Evolutionary conservation across 257 asterid genomes (phyloP), one percentile per base, ranked within the genome.

Genomic region (Solanum pinnatisectum): DNA sequence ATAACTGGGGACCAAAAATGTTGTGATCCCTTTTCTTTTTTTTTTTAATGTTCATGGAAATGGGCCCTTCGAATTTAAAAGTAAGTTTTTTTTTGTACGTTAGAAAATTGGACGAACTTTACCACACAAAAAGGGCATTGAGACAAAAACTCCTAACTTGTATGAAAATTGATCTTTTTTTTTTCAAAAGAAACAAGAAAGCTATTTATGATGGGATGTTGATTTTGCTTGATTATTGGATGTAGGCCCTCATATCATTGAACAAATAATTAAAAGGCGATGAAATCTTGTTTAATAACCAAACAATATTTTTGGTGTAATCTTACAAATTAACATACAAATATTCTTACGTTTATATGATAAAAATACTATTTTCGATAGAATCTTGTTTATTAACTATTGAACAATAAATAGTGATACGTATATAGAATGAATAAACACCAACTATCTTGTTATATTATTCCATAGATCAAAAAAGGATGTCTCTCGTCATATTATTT

Each of bases 41-140:
- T 49, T 49, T 18, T 52, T 52, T 42, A 16, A 13, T 37, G 7
- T 56, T 84, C 70, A 52, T 37, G 63, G 60, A 84, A n/a, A 78
- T 88, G 91, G 91, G 85, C 83, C 91, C 86, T 8, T 14, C 22
- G 14, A n/a, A 42, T 37, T 71, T 39, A 25, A 44, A 79, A 49
- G 86, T 27, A 70, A 7, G 25, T 13, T 35, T 8, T 90, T 89
- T 91, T 91, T 74, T 60, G 92, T 89, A 92, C 94, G 93, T 92
- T 91, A 87, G 44, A 20, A 1, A 83, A 74, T 1, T 84, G 35
- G 39, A 60, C 22, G 32, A 72, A 78, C n/a, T 65, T 79, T 78
- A 1, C 10, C 68, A 27, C 44, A 20, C 42, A 23, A 36, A 63
- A 63, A 23, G 71, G 73, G 10, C 20, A 85, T 37, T 30, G 30